These are phyloP conservation scores for Cymbidium sinense DNA, from an alignment of 106 monocot species.

Conservation along the genomic window DNA sequence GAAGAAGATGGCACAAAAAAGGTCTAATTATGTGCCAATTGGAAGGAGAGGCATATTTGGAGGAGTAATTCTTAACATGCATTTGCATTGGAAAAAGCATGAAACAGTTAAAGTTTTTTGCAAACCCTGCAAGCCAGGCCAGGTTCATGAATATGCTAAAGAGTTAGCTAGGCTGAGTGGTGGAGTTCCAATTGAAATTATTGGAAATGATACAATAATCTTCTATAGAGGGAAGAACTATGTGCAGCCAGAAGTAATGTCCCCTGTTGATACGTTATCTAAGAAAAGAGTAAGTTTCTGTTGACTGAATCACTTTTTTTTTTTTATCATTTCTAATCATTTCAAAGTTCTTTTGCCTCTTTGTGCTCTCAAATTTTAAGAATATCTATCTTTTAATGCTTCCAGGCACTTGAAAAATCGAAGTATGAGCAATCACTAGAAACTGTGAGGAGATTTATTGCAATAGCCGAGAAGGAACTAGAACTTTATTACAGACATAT, in stretches of 20 bases:
- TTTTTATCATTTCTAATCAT: background rate
- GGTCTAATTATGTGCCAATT: conserved; percentile 89
- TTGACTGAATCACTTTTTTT: background rate
- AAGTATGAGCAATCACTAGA: conserved; percentile 98
- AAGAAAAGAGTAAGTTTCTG: conserved; percentile 73
- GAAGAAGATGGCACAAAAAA: conserved; percentile 97
- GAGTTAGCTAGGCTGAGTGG: conserved; percentile 90
- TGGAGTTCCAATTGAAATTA: conserved; percentile 77
- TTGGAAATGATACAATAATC: conserved; percentile 78
- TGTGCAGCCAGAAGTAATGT: conserved; percentile 91
- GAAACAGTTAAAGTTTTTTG: conserved; percentile 97
- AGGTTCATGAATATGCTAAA: conserved; percentile 84
- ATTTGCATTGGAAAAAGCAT: conserved; percentile 99
- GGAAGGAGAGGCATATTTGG: conserved; percentile 86
- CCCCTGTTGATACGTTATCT: conserved; percentile 89
- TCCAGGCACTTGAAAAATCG: conserved; percentile 98
- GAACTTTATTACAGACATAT: conserved; percentile 87
- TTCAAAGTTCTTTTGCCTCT: background rate
- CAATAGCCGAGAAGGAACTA: conserved; percentile 84
- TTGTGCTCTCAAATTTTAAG: background rate
- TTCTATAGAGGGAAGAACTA: conserved; percentile 94
- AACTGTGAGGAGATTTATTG: conserved; percentile 88
- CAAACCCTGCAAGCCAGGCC: conserved; percentile 93
- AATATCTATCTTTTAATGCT: conserved; percentile 13
- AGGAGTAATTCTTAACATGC: conserved; percentile 95